Evolutionary conservation across 495 filamentous ascomycete species (phyloP), one percentile per base, ranked within the genome.

Genomic region (Peziza echinospora): DNA sequence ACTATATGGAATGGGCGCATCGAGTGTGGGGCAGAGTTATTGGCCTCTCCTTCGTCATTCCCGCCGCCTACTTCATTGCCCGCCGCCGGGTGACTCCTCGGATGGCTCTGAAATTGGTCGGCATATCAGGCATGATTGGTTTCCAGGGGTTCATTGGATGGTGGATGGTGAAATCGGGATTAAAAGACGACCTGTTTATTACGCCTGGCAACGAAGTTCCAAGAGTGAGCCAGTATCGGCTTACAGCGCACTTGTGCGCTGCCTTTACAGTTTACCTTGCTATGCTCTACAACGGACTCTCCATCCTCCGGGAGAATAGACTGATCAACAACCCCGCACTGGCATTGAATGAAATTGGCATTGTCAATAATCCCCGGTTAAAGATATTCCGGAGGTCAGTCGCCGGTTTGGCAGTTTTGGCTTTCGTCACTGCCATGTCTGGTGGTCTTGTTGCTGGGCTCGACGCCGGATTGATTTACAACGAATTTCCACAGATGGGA

Each of bases 1-100:
- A 96, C 70, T 96, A 78, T 62, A 96, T 97, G 91, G 89, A 97
- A 70, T 97, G 91, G 91, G 76, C 78, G 4, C 89, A 97, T 64
- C 75, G 89, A 16, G 72, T 93, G 39, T 94, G 89, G 84, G 89
- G 91, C n/a, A 75, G 89, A 41, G 68, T 92, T 45, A 78, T 97
- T 30, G 89, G 91, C 22, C 56, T 96, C 30, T 80, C 84, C 16
- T 94, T 94, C 58, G 75, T 91, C 19, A 56, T 93, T 13, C 89
- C 89, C 1, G 78, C 85, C 19, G 54, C 80, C 16, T 94, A 92
- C 70, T 93, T 96, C 56, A 71, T 94, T 52, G 75, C 80, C 8
- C 76, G 78, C 23, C 76, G 82, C 47, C 75, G 77, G 47, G 86
- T 93, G 24, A 78, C 81, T 21, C 65, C 67, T 28, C 76, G 73